phyloP scores from a whole-genome alignment of 2,329 filamentous ascomycete species.

The Furcasterigmium sp. region DNA sequence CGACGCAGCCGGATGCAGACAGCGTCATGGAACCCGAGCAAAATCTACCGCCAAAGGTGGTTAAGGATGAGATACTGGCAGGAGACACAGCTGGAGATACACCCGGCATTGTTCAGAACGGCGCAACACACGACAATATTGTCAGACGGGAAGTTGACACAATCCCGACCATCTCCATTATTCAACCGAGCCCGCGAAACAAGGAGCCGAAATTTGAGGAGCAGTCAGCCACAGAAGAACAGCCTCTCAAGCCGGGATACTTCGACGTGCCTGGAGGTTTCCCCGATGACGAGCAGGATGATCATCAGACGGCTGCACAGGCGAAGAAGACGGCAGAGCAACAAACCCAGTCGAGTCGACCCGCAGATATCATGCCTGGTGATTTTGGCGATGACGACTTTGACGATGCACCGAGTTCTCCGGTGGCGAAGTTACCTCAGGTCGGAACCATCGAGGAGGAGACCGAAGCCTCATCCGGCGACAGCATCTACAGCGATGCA shows the following conservation, averaged over 20 bases:
- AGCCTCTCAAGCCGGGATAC: constrained; percentile 20
- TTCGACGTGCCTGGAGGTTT: constrained; percentile 57
- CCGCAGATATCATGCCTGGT: background rate
- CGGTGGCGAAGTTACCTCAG: background rate
- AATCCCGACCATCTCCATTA: constrained; percentile 39
- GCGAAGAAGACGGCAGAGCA: background rate
- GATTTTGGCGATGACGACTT: background rate
- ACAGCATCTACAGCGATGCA: constrained; percentile 69
- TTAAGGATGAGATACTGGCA: constrained; percentile 6
- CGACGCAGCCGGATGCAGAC: background rate
- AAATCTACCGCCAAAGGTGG: constrained; percentile 3
- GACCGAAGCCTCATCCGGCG: constrained; percentile 38
- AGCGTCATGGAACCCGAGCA: constrained; percentile 5
- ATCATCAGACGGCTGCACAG: constrained; percentile 11
- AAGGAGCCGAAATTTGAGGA: constrained; percentile 4
- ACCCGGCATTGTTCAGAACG: background rate
- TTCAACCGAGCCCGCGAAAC: constrained; percentile 34
- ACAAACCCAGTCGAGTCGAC: background rate
- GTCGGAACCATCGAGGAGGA: constrained; percentile 18
- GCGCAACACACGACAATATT: background rate
- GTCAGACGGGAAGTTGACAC: background rate
- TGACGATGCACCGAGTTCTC: background rate
- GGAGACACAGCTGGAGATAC: background rate
- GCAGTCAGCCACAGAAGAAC: constrained; percentile 4
- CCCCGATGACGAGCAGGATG: constrained; percentile 32